Evolutionary conservation across 306 rosid genomes (phyloP).

Genomic region (Begonia loranthoides): DNA sequence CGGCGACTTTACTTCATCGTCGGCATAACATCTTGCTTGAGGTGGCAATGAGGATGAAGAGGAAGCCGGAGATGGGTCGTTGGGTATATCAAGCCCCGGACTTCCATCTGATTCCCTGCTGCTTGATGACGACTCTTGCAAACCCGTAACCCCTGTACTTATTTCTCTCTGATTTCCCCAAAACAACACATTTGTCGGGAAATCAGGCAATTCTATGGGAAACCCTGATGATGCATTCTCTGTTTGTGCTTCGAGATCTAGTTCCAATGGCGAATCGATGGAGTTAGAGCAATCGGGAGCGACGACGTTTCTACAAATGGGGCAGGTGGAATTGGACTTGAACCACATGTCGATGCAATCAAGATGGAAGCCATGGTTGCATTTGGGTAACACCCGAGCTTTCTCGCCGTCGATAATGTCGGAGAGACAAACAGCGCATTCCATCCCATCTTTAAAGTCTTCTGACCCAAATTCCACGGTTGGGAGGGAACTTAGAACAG

Average conservation of each 20-base stretch:
- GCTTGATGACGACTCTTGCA: slow-evolving; percentile 25
- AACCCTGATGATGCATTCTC: slow-evolving; percentile 21
- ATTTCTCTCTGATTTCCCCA: slow-evolving; percentile 73
- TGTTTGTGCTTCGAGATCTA: slow-evolving; percentile 12
- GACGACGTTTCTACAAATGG: slow-evolving; percentile 65
- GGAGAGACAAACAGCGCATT: slow-evolving; percentile 83
- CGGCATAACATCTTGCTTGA: slow-evolving; percentile 24
- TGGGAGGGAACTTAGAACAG: slow-evolving; percentile 51
- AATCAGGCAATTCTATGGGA: slow-evolving; percentile 40
- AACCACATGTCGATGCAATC: slow-evolving; percentile 97
- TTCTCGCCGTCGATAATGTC: slow-evolving; percentile 59
- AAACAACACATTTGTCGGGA: slow-evolving; percentile 79
- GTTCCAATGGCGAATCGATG: background rate
- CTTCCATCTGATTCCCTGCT: slow-evolving; percentile 26
- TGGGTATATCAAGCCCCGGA: slow-evolving; percentile 71
- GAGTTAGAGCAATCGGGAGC: slow-evolving; percentile 9
- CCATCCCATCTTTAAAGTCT: slow-evolving; percentile 75
- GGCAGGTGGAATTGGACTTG: slow-evolving; percentile 78
- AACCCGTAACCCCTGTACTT: slow-evolving; percentile 17
- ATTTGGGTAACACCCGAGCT: slow-evolving; percentile 55
- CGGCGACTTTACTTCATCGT: slow-evolving; percentile 72
- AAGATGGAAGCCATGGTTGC: slow-evolving; percentile 89
- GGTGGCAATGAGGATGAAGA: slow-evolving; percentile 27
- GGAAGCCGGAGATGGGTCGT: slow-evolving; percentile 18
- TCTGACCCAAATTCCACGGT: slow-evolving; percentile 30